These are phyloP conservation scores for Tolypocladium sp. DNA, from an alignment of 2,329 filamentous ascomycete genomes.

Conservation along the genomic window DNA sequence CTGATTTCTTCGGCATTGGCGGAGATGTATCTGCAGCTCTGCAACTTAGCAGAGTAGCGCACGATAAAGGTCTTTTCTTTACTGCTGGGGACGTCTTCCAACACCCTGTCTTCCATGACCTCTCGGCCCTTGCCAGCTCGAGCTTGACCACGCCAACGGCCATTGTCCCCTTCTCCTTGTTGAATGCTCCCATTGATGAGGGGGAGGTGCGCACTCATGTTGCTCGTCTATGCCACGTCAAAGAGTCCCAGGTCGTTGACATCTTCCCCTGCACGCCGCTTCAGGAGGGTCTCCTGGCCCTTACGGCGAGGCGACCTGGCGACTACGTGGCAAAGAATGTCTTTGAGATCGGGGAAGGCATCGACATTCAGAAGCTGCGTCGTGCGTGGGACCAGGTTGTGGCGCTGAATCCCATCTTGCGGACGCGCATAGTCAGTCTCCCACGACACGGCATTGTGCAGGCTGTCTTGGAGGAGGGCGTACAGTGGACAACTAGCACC, in stretches of 20 bases:
- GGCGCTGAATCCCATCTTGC: slow-evolving; percentile 5
- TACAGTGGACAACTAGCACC: background rate
- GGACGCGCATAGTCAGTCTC: slow-evolving; percentile 8
- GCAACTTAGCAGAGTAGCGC: slow-evolving; percentile 23
- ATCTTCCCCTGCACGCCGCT: slow-evolving; percentile 12
- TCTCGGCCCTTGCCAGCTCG: background rate
- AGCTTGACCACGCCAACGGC: background rate
- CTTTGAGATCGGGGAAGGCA: slow-evolving; percentile 3
- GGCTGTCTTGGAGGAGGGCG: slow-evolving; percentile 4
- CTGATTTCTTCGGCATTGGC: slow-evolving; percentile 14
- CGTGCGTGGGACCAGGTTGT: slow-evolving; percentile 8
- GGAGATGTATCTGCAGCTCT: slow-evolving; percentile 31
- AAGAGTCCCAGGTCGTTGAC: slow-evolving; percentile 6
- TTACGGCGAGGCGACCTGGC: slow-evolving; percentile 5
- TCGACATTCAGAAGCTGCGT: slow-evolving; percentile 5
- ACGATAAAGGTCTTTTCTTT: slow-evolving; percentile 11
- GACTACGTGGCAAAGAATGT: slow-evolving; percentile 9
- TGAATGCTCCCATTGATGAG: background rate
- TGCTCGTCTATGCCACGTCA: slow-evolving; percentile 6
- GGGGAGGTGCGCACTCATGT: slow-evolving; percentile 1
- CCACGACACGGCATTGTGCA: slow-evolving; percentile 8
- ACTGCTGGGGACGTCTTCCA: slow-evolving; percentile 8
- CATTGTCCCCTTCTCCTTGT: background rate
- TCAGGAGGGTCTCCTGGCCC: slow-evolving; percentile 10
- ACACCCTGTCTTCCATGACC: slow-evolving; percentile 3